A percentile compares a stretch with the other conserved stretches of the same genome.
These are phyloP conservation scores for Wickerhamomyces pijperi DNA, from an alignment of 805 yeast species.

Conservation along the genomic window DNA sequence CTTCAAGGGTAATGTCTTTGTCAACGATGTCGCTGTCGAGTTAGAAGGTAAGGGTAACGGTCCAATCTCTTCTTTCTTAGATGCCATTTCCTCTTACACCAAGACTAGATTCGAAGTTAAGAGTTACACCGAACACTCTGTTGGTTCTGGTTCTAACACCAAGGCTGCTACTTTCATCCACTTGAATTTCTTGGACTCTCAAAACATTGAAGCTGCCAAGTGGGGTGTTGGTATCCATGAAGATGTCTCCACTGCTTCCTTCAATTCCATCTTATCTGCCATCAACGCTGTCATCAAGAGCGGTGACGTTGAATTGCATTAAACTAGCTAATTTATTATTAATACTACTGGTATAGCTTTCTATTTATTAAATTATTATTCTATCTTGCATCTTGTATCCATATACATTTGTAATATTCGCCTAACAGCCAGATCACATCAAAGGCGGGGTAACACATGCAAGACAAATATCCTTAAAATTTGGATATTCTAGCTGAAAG, in stretches of 20 bases:
- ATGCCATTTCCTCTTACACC: slow-evolving; percentile 45
- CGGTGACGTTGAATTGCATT: slow-evolving; percentile 12
- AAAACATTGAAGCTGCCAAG: slow-evolving; percentile 28
- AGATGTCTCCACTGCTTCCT: slow-evolving; percentile 81
- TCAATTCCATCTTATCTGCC: slow-evolving; percentile 55
- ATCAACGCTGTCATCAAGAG: slow-evolving; percentile 31
- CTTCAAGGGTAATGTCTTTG: slow-evolving; percentile 29
- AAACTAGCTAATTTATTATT: slow-evolving; percentile 2
- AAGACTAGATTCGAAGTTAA: slow-evolving; percentile 49
- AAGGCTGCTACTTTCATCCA: slow-evolving; percentile 71
- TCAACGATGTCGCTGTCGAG: slow-evolving; percentile 21
- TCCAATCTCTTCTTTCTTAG: slow-evolving; percentile 63
- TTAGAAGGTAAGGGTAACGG: slow-evolving; percentile 63
- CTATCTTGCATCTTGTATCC: background rate
- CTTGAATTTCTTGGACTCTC: slow-evolving; percentile 33
- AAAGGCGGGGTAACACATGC: background rate
- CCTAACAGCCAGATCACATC: too few species aligned
- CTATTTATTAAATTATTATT: background rate
- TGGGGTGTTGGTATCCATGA: slow-evolving; percentile 95
- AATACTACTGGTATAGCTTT: too few species aligned
- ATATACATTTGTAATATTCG: too few species aligned
- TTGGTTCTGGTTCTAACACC: slow-evolving; percentile 60
- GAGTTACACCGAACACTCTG: slow-evolving; percentile 61
- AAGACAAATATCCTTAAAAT: too few species aligned
- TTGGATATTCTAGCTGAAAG: too few species aligned